These are phyloP conservation scores for Lactifluus pinguis DNA, from an alignment of 768 basidiomycete genomes.

Conservation along the genomic window DNA sequence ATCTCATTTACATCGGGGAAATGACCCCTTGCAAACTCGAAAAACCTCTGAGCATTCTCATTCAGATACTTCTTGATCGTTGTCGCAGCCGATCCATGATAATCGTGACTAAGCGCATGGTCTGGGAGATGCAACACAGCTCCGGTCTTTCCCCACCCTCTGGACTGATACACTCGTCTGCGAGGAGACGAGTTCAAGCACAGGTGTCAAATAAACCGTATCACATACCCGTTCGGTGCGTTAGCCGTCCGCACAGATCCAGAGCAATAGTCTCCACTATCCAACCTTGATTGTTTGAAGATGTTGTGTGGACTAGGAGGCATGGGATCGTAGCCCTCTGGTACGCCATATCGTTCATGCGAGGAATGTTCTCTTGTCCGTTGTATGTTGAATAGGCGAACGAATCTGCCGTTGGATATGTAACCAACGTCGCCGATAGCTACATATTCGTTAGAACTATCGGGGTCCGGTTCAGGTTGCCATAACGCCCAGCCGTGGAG, in stretches of 20 bases:
- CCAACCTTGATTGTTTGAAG: neutral
- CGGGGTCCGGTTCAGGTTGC: constrained; percentile 14
- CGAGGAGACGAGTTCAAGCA: neutral
- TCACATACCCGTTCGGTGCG: neutral
- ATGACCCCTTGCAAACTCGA: too few species aligned
- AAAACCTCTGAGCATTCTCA: too few species aligned
- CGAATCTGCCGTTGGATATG: constrained; percentile 12
- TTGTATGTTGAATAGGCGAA: constrained; percentile 12
- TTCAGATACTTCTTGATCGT: too few species aligned
- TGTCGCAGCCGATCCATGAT: too few species aligned
- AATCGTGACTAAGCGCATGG: too few species aligned
- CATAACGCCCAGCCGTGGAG: constrained; percentile 16
- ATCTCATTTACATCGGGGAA: neutral
- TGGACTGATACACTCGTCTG: neutral
- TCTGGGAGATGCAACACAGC: neutral
- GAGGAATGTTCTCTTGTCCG: neutral
- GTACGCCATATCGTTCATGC: neutral
- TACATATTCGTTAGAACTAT: constrained; percentile 9
- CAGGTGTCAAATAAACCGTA: neutral
- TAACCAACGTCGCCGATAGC: constrained; percentile 18
- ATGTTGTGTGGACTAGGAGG: neutral
- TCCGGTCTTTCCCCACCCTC: neutral
- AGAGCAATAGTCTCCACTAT: neutral
- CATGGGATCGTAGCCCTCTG: neutral
- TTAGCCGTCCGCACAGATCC: neutral